phyloP scores from a whole-genome alignment of 2,329 filamentous ascomycete genomes.

The Bisporella sp. region DNA sequence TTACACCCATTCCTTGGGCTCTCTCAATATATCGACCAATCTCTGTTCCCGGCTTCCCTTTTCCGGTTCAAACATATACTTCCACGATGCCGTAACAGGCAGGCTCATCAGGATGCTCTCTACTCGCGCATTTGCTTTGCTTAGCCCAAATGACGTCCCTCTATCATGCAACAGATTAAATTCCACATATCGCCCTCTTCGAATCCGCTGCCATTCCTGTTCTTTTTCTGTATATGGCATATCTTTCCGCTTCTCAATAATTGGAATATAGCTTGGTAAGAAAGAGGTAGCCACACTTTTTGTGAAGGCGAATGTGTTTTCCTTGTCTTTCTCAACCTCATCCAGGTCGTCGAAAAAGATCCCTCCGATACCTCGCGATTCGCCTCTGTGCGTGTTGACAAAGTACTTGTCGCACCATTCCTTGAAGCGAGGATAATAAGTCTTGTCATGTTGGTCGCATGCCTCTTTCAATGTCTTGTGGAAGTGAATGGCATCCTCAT shows the following conservation, averaged over 20 bases:
- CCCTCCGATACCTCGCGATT: slow-evolving; percentile 82
- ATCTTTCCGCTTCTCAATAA: slow-evolving; percentile 81
- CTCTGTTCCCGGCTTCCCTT: slow-evolving; percentile 71
- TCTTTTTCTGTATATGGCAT: slow-evolving; percentile 82
- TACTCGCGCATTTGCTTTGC: slow-evolving; percentile 82
- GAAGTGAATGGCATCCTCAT: slow-evolving; percentile 96
- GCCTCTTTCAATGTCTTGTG: slow-evolving; percentile 87
- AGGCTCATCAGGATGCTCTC: slow-evolving; percentile 98
- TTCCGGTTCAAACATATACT: slow-evolving; percentile 87
- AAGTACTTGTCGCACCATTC: slow-evolving; percentile 99
- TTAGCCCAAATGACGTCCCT: slow-evolving; percentile 88
- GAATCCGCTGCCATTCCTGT: slow-evolving; percentile 94
- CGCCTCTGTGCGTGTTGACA: slow-evolving; percentile 81
- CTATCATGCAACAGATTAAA: slow-evolving; percentile 98
- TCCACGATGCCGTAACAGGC: slow-evolving; percentile 87
- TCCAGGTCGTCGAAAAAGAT: slow-evolving; percentile 99
- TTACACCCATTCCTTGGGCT: slow-evolving; percentile 61
- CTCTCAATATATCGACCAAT: slow-evolving; percentile 63
- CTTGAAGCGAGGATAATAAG: slow-evolving; percentile 92
- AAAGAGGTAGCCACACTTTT: slow-evolving; percentile 82
- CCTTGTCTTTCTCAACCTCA: slow-evolving; percentile 75
- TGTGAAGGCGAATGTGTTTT: slow-evolving; percentile 84
- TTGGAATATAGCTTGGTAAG: slow-evolving; percentile 83
- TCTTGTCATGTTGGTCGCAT: slow-evolving; percentile 88
- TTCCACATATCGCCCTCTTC: slow-evolving; percentile 92